These are phyloP conservation scores for Hymenoscyphus salicellus DNA, from an alignment of 2,329 filamentous ascomycete genomes.

Conservation along the genomic window DNA sequence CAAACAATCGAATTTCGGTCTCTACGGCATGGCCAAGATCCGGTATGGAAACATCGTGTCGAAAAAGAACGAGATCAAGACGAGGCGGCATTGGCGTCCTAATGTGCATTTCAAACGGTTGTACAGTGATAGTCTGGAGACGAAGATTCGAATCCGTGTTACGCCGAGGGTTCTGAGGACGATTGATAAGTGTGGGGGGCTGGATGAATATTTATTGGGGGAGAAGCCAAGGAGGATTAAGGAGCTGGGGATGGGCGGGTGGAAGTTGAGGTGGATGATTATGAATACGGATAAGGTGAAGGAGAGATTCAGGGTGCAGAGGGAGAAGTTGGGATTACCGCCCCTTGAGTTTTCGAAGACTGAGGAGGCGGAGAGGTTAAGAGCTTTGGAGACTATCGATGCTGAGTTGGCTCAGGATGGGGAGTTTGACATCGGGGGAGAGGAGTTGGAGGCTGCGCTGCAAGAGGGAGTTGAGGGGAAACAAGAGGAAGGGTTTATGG, in stretches of 20 bases:
- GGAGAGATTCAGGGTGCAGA: slow-evolving; percentile 62
- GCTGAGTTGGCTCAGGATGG: background rate
- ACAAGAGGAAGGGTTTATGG: background rate
- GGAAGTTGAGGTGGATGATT: slow-evolving; percentile 84
- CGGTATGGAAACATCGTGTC: slow-evolving; percentile 78
- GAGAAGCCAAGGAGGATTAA: slow-evolving; percentile 73
- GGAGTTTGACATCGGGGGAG: background rate
- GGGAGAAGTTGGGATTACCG: slow-evolving; percentile 60
- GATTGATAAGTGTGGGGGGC: slow-evolving; percentile 80
- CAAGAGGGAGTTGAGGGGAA: background rate
- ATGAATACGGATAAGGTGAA: slow-evolving; percentile 74
- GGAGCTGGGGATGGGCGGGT: slow-evolving; percentile 85
- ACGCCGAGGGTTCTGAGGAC: slow-evolving; percentile 68
- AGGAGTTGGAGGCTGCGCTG: background rate
- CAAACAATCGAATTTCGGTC: slow-evolving; percentile 76
- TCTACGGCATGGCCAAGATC: slow-evolving; percentile 68
- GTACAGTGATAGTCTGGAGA: slow-evolving; percentile 60
- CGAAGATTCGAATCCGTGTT: slow-evolving; percentile 64
- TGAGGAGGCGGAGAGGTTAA: background rate
- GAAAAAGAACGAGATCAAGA: slow-evolving; percentile 65
- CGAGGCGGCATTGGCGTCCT: slow-evolving; percentile 69
- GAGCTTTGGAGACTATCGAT: background rate
- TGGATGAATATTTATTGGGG: slow-evolving; percentile 88
- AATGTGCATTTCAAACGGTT: slow-evolving; percentile 65
- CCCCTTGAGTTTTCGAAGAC: background rate